These are phyloP conservation scores for Aspergillus hancockii DNA, from an alignment of 495 filamentous ascomycete genomes.

Conservation along the genomic window DNA sequence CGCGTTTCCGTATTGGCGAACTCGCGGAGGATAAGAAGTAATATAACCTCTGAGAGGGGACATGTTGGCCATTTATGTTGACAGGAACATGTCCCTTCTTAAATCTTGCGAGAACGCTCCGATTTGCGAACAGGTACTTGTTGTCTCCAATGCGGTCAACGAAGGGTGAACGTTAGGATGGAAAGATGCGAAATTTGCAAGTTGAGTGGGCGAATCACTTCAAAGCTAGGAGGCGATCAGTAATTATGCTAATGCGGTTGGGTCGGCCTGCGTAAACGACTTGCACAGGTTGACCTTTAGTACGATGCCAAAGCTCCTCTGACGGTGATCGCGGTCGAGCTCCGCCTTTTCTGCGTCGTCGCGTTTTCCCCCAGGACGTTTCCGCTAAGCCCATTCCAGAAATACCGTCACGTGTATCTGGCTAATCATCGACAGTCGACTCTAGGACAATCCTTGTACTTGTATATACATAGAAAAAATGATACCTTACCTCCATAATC, in stretches of 20 bases:
- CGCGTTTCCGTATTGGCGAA: conserved; percentile 90
- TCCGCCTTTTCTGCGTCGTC: conserved; percentile 35
- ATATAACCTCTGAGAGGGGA: conserved; percentile 81
- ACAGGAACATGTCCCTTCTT: conserved; percentile 45
- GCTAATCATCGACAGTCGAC: neutral
- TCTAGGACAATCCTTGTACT: neutral
- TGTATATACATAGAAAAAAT: too few species aligned
- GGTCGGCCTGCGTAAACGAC: neutral
- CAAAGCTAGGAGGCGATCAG: neutral
- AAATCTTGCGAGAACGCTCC: conserved; percentile 11
- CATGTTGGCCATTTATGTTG: conserved; percentile 48
- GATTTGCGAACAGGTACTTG: conserved; percentile 9
- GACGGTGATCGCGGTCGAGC: conserved; percentile 26
- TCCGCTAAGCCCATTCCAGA: conserved; percentile 32
- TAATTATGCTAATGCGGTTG: neutral
- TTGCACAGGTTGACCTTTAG: neutral
- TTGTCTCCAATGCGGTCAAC: conserved; percentile 3
- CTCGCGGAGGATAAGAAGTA: conserved; percentile 86
- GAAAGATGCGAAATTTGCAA: neutral
- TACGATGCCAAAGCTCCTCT: conserved; percentile 19
- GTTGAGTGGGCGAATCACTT: neutral
- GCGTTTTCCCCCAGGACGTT: conserved; percentile 36
- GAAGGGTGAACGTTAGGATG: conserved; percentile 5
- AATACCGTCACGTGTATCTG: conserved; percentile 23
- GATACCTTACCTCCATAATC: too few species aligned